Percentiles rank a stretch among this genome's conserved stretches.
These are phyloP conservation scores for Fusarium stilboides DNA, from an alignment of 2,329 filamentous ascomycete species.

Conservation along the genomic window DNA sequence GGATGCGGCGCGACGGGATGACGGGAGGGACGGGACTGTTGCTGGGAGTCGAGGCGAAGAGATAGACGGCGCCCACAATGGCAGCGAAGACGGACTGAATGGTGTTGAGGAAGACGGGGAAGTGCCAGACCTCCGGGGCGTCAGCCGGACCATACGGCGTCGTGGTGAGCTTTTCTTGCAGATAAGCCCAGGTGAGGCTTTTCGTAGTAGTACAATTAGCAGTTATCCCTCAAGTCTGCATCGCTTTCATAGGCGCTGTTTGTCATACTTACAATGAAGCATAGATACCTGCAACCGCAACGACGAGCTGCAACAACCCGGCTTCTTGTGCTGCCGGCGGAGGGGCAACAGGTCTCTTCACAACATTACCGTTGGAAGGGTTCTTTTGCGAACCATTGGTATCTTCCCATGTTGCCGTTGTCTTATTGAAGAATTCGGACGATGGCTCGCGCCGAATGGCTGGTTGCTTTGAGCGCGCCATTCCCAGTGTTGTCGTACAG, in stretches of 20 bases:
- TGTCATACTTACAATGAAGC: conserved; percentile 83
- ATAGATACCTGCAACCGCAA: conserved; percentile 96
- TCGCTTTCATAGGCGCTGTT: neutral
- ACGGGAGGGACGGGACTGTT: conserved; percentile 69
- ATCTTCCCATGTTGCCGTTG: conserved; percentile 56
- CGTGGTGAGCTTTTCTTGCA: conserved; percentile 98
- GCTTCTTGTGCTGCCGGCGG: conserved; percentile 63
- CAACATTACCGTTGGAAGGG: conserved; percentile 45
- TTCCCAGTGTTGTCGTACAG: conserved; percentile 52
- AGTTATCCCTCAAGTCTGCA: neutral
- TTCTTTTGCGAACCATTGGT: conserved; percentile 50
- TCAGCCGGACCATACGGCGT: conserved; percentile 81
- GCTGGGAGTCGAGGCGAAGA: conserved; percentile 73
- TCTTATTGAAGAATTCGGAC: conserved; percentile 74
- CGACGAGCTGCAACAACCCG: conserved; percentile 81
- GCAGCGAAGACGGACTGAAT: conserved; percentile 93
- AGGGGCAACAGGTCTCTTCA: conserved; percentile 45
- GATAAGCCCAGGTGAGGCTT: conserved; percentile 93
- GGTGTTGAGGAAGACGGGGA: conserved; percentile 95
- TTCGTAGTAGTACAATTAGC: conserved; percentile 11
- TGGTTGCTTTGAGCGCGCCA: conserved; percentile 81
- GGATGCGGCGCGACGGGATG: conserved; percentile 82
- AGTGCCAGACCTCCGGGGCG: conserved; percentile 85
- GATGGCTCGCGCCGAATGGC: conserved; percentile 77
- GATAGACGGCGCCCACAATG: conserved; percentile 85